These are phyloP conservation scores for Sphaerulina vaccinii DNA, from an alignment of 2,329 filamentous ascomycete species.

Conservation along the genomic window DNA sequence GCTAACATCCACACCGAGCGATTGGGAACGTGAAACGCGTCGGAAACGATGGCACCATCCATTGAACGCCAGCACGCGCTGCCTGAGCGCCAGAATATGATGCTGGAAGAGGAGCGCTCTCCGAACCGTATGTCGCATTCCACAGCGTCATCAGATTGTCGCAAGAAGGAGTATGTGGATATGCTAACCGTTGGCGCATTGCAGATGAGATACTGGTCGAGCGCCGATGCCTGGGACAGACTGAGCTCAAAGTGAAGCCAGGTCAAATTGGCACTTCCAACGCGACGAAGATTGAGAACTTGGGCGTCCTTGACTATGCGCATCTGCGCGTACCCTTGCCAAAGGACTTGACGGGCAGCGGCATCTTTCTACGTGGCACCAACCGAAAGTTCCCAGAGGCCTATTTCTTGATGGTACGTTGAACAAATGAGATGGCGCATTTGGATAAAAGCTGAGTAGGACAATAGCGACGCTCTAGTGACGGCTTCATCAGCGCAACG, in stretches of 20 bases:
- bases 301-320: conserved; percentile 91
- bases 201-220: conserved; percentile 63
- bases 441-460: not conserved
- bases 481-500: conserved; percentile 80
- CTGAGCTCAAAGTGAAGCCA: conserved; percentile 80
- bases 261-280: conserved; percentile 68
- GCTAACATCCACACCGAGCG: conserved; percentile 3
- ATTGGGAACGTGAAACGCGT: not conserved
- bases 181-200: conserved; percentile 18
- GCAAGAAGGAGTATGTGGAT: conserved; percentile 5
- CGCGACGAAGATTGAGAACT: conserved; percentile 68
- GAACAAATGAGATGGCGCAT: conserved; percentile 12
- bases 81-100: conserved; percentile 63
- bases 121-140: conserved; percentile 58
- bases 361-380: conserved; percentile 79
- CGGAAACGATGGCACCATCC: conserved; percentile 6
- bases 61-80: conserved; percentile 39
- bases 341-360: conserved; percentile 80
- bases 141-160: not conserved
- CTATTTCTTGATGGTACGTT: conserved; percentile 80
- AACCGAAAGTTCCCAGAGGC: conserved; percentile 69
- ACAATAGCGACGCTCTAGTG: conserved; percentile 69
- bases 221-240: conserved; percentile 87
- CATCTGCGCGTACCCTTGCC: conserved; percentile 90
- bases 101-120: conserved; percentile 61